Evolutionary conservation across 169 alveolate species (phyloP), one percentile per base, ranked within the genome.

Genomic region (Plasmodium knowlesi): DNA sequence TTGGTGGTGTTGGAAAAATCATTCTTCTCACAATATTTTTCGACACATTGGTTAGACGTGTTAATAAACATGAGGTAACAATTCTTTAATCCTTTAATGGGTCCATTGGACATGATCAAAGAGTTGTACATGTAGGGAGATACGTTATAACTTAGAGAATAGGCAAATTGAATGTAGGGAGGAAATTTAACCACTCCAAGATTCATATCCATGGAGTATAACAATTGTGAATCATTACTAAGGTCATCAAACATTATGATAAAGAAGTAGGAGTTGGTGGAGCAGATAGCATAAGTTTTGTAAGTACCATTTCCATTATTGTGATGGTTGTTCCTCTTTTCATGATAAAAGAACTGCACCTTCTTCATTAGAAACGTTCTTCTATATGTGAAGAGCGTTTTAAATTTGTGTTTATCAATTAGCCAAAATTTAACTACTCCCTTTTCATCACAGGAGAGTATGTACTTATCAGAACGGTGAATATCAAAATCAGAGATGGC

Each of bases 201-300:
- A 5, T 22, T 10, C 71, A 71, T 70, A 43, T 81, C 46, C 34
- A 89, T 16, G 53, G 92, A 57, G 25, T 50, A 57, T 5, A 73
- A 28, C n/a, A 89, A 57, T 6, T 89, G 82, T 5, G 46, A 28
- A 22, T 79, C 82, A 43, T 91, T 91, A 82, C 50, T 61, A 30
- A 91, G 43, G 19, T 91, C 95, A 22, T 91, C 95, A 82, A 82
- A 91, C 2, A 43, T 71, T 10, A 91, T 80, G 53, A 91, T 82
- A 57, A 91, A 71, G 83, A 91, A 91, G 84, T 39, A 91, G 1
- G 92, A 25, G 54, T 91, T 82, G 0, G 91, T 91, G 3, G 92
- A 80, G 57, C 95, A 91, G 2, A 91, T n/a, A 3, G 92, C 92
- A 78, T 91, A 89, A 22, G 94, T 89, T 46, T 89, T 89, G 53